Evolutionary conservation across 306 rosid genomes (phyloP).

Genomic region (Gillenia trifoliata): DNA sequence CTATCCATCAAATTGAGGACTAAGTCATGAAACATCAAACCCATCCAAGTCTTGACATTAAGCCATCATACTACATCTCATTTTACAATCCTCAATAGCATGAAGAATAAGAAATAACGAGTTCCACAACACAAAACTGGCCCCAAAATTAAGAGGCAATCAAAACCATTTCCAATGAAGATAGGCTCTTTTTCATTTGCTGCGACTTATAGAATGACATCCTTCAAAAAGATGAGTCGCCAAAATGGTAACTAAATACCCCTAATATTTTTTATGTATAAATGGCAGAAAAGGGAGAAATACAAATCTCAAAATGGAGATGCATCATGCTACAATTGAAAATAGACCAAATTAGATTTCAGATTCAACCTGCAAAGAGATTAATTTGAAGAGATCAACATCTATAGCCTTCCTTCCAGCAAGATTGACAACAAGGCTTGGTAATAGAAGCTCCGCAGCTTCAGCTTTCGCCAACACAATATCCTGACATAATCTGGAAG

Average conservation of each 20-base stretch:
- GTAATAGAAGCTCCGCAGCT: constrained; percentile 81
- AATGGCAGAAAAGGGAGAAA: neutral
- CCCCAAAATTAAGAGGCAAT: neutral
- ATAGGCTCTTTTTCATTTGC: neutral
- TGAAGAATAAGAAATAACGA: neutral
- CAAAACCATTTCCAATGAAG: neutral
- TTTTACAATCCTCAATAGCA: neutral
- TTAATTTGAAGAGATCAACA: constrained; percentile 55
- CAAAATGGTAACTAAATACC: too few relatives aligned
- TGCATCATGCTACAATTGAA: neutral
- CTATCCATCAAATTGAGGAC: neutral
- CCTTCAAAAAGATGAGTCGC: neutral
- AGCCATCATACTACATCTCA: neutral
- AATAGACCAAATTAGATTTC: neutral
- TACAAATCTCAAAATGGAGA: neutral
- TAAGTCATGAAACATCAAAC: neutral
- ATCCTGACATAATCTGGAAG: constrained; percentile 84
- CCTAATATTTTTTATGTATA: neutral
- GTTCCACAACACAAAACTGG: neutral
- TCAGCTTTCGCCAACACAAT: constrained; percentile 70
- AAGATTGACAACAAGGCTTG: constrained; percentile 68
- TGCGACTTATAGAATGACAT: neutral
- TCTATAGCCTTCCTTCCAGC: constrained; percentile 71
- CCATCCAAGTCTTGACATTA: neutral
- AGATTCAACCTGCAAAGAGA: constrained; percentile 60